Percentiles rank a stretch among this genome's conserved stretches.
These are phyloP conservation scores for Periglandula ipomoeae DNA, from an alignment of 2,329 filamentous ascomycete genomes.

Conservation along the genomic window DNA sequence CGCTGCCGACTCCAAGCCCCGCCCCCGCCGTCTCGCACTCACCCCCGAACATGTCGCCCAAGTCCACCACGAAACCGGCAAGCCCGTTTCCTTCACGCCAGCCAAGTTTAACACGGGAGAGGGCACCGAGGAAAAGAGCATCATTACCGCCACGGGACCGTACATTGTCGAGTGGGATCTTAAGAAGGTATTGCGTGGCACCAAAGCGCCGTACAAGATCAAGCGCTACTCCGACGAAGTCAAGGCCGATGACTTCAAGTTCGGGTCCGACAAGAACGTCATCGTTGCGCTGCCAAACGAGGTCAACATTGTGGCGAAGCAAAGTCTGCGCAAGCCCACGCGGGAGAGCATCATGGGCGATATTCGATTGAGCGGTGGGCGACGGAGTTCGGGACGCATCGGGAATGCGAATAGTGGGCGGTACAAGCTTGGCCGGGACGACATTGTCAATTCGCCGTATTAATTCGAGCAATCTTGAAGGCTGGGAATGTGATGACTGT, in stretches of 20 bases:
- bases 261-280: slow-evolving; percentile 93
- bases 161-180: slow-evolving; percentile 96
- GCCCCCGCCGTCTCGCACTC: slow-evolving; percentile 80
- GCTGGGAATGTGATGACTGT: too few relatives aligned
- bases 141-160: slow-evolving; percentile 91
- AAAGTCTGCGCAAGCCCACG: slow-evolving; percentile 77
- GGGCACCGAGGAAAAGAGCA: slow-evolving; percentile 75
- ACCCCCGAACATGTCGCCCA: slow-evolving; percentile 91
- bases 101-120: slow-evolving; percentile 90
- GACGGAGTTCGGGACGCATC: slow-evolving; percentile 42
- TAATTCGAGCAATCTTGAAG: too few relatives aligned
- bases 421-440: slow-evolving; percentile 69
- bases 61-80: slow-evolving; percentile 92
- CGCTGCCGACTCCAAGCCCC: slow-evolving; percentile 84
- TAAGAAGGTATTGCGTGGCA: slow-evolving; percentile 75
- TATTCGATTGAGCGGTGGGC: slow-evolving; percentile 35
- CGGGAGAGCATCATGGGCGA: slow-evolving; percentile 80
- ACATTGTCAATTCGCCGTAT: slow-evolving; percentile 69
- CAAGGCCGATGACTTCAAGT: slow-evolving; percentile 98
- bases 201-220: slow-evolving; percentile 87
- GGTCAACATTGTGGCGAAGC: slow-evolving; percentile 93
- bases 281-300: slow-evolving; percentile 95
- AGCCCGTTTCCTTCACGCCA: slow-evolving; percentile 76
- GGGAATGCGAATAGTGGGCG: slow-evolving; percentile 46
- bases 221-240: slow-evolving; percentile 94